Evolutionary conservation across 2,329 filamentous ascomycete genomes (phyloP), one percentile per base, ranked within the genome.

Genomic region (Davidsoniella virescens): DNA sequence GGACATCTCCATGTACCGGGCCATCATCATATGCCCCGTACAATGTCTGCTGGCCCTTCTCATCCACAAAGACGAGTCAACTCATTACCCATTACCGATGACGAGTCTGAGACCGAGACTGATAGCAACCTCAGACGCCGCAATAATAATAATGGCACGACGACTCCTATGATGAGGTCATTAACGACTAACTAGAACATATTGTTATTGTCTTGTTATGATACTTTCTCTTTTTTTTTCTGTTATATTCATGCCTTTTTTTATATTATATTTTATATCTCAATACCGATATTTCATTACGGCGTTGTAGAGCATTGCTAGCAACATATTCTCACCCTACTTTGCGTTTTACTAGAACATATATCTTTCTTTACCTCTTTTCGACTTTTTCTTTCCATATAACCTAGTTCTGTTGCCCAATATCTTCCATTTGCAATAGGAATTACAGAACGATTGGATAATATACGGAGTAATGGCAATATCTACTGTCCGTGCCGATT

Each of bases 71-170:
- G 42, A 20, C 44, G 44, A 17, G 44, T 46, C 16, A 50, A 52
- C 36, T 52, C 50, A 2, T 38, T 51, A 26, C 47, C 53, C 6
- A 33, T 40, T 14, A 42, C 47, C 14, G 50, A 54, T 42, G 50
- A 50, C 20, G 47, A 50, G 20, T 44, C 40, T 39, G 47, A 52
- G 42, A 29, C 26, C 8, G 29, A 25, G n/a, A 41, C 33, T 37
- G 18, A 29, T 29, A 29, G 26, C 26, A 29, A 29, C 26, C 5
- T 29, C 26, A 29, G 26, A 29, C 26, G 26, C 10, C 26, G 26
- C 10, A 29, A 7, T 12, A 29, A 29, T 12, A 29, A 29, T 12
- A 29, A 29, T 9, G 26, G 26, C 26, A 29, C 26, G 17, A 18
- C 40, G 18, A 43, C 8, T 43, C 40, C 18, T 20, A 43, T 43